These are phyloP conservation scores for Trichoderma parareesei DNA, from an alignment of 495 filamentous ascomycete species.

Conservation along the genomic window DNA sequence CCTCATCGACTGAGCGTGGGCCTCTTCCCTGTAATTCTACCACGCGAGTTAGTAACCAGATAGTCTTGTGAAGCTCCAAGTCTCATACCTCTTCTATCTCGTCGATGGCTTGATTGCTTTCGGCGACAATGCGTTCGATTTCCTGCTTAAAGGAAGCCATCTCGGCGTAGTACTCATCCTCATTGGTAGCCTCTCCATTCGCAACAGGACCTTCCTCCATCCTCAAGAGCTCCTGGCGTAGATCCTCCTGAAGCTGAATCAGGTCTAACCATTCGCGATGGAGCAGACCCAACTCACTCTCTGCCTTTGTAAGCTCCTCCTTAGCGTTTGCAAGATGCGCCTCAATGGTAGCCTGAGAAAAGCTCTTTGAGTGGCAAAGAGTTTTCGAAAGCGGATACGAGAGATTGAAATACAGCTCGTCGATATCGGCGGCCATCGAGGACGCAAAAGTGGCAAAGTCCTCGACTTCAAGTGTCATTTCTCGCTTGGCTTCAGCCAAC, in stretches of 20 bases:
- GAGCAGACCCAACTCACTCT: neutral
- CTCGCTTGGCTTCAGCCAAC: neutral
- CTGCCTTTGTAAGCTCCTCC: neutral
- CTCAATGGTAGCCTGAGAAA: neutral
- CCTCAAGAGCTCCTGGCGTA: neutral
- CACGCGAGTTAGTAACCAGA: neutral
- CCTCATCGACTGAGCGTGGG: neutral
- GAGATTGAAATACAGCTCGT: neutral
- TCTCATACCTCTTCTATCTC: neutral
- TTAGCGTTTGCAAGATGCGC: neutral
- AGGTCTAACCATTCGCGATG: neutral
- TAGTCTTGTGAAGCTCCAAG: neutral
- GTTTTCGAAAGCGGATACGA: neutral
- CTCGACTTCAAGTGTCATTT: neutral
- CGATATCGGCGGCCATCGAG: neutral
- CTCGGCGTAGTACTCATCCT: neutral
- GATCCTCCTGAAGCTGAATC: neutral
- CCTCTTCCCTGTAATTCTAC: neutral
- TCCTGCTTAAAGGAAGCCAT: neutral
- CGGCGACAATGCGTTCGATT: neutral
- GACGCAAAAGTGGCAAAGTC: neutral
- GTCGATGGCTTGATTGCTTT: neutral
- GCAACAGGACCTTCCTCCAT: neutral
- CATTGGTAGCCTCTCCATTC: neutral
- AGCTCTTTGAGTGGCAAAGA: neutral